Evolutionary conservation across 2,329 filamentous ascomycete species (phyloP), one percentile per base, ranked within the genome.

Genomic region (Paecilomyces variotii): DNA sequence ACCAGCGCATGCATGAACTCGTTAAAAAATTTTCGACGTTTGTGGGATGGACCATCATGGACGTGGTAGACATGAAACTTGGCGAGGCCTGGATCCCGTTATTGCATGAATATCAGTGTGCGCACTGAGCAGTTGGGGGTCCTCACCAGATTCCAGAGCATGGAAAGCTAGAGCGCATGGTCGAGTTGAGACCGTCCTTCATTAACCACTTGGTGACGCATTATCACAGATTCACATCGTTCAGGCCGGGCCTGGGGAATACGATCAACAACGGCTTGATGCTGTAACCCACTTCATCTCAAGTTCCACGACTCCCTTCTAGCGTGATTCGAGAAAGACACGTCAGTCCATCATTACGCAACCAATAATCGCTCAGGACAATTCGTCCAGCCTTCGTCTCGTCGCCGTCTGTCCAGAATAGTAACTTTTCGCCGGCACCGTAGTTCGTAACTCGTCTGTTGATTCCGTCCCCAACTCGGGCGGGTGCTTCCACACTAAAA

Each of bases 321-420:
- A 68, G 65, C 61, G 64, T 30, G 57, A 52, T 69, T 69, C 67
- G 54, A 66, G 65, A 68, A 68, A 49, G 32, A 45, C 58, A 24
- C 39, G 35, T 45, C 39, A 45, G 39, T 12, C 32, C 32, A 34
- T 45, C 12, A 6, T 45, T n/a, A 39, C n/a, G 35, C 35, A n/a
- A n/a, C 35, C 12, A 39, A n/a, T 39, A 39, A n/a, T 39, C 14
- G n/a, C 14, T 5, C 14, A 19, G 12, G 14, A 45, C 39, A 14
- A 45, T 19, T 19, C 39, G 39, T 24, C 39, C 39, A 45, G 39
- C 39, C 35, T 9, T 45, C 4, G 11, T 45, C n/a, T 45, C 14
- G 14, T 19, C 39, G 39, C 19, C 39, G 7, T 45, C 19, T 19
- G 19, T 19, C 19, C 19, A 45, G 39, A 45, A 45, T 45, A 14